Conservation (phyloP, 148 eudicot species). For the Rhododendron henanense region DNA sequence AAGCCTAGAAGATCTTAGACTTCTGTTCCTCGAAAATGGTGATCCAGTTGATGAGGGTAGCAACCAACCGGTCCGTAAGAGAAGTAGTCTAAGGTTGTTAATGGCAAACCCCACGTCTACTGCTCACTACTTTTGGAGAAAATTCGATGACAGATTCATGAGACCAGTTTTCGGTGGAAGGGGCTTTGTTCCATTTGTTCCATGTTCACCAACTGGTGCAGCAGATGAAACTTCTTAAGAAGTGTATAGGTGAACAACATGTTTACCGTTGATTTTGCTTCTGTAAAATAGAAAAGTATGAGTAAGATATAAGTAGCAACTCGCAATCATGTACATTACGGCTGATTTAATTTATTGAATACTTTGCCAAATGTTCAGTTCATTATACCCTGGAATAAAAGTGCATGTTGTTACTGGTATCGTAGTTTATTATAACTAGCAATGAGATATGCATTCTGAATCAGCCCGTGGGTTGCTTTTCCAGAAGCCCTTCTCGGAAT, state of each 20-base stretch:
- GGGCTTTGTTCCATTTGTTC: constrained; percentile 76
- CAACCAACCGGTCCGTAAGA: constrained; percentile 7
- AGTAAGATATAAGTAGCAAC: not conserved
- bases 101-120: constrained; percentile 55
- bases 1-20: constrained; percentile 52
- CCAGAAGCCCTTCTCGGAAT: not conserved
- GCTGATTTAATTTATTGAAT: not conserved
- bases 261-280: not conserved
- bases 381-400: constrained; percentile 2
- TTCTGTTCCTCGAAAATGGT: constrained; percentile 36
- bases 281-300: not conserved
- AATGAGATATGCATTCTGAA: not conserved
- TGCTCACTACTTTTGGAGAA: constrained; percentile 82
- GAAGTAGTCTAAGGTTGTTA: constrained; percentile 46
- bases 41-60: constrained; percentile 20
- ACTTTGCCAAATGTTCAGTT: not conserved
- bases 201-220: constrained; percentile 74
- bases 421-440: not conserved
- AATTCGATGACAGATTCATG: constrained; percentile 87
- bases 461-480: not conserved
- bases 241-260: not conserved
- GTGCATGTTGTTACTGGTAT: not conserved
- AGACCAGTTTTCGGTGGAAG: constrained; percentile 97
- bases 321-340: not conserved
- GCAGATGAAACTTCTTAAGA: constrained; percentile 18